These are phyloP conservation scores for Taiozyma sp. DNA, from an alignment of 1,139 yeast genomes.

Conservation along the genomic window DNA sequence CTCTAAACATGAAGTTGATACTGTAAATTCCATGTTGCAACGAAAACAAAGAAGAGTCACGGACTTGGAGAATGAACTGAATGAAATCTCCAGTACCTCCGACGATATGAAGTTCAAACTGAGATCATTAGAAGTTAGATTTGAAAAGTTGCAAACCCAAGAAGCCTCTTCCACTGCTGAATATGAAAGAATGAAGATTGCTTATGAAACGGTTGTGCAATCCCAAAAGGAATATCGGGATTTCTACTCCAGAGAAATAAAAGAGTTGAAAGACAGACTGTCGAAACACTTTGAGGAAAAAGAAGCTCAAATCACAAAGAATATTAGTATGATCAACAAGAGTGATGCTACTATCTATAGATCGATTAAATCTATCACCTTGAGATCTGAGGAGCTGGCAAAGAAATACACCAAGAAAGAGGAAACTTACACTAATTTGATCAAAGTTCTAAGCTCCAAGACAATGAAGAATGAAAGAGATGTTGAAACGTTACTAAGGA, in stretches of 20 bases:
- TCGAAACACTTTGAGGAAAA: slow-evolving; percentile 35
- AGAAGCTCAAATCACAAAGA: slow-evolving; percentile 21
- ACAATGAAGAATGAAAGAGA: slow-evolving; percentile 6
- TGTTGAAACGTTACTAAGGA: slow-evolving; percentile 5
- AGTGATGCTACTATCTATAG: slow-evolving; percentile 22
- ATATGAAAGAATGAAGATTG: slow-evolving; percentile 49
- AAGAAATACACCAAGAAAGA: slow-evolving; percentile 13
- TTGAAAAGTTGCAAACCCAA: slow-evolving; percentile 43
- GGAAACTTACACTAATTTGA: background rate
- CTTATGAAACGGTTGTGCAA: slow-evolving; percentile 56
- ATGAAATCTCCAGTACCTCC: slow-evolving; percentile 38
- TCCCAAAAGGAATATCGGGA: slow-evolving; percentile 52
- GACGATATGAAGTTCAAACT: slow-evolving; percentile 43
- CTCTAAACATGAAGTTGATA: slow-evolving; percentile 66
- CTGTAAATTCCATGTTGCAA: slow-evolving; percentile 54
- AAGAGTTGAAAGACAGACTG: slow-evolving; percentile 28
- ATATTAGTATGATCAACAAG: slow-evolving; percentile 20
- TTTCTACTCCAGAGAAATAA: slow-evolving; percentile 40
- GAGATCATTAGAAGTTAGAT: slow-evolving; percentile 43
- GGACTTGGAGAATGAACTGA: slow-evolving; percentile 54
- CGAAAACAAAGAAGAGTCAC: slow-evolving; percentile 59
- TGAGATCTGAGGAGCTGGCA: slow-evolving; percentile 19
- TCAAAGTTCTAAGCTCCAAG: slow-evolving; percentile 4
- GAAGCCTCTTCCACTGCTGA: slow-evolving; percentile 46
- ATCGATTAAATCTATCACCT: slow-evolving; percentile 20